Percentiles rank a stretch among this genome's conserved stretches.
These are phyloP conservation scores for Nitzschia inconspicua DNA, from an alignment of 108 stramenopile species.

Conservation along the genomic window DNA sequence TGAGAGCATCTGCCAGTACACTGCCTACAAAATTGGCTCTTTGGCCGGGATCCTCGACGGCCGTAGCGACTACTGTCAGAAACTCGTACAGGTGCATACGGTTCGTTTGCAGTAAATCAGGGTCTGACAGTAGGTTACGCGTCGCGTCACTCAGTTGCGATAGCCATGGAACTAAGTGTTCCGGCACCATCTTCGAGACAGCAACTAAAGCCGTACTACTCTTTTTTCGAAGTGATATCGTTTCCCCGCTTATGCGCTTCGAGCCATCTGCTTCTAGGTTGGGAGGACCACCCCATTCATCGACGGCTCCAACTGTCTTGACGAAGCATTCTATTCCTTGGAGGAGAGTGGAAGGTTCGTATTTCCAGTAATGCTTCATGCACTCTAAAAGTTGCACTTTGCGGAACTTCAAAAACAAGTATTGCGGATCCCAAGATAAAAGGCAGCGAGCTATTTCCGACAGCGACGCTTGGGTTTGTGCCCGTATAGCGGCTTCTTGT, in stretches of 20 bases:
- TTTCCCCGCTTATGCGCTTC: slow-evolving; percentile 52
- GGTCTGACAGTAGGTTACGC: slow-evolving; percentile 51
- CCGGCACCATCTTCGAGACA: slow-evolving; percentile 69
- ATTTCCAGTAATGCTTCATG: slow-evolving; percentile 74
- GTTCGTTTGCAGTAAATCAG: slow-evolving; percentile 62
- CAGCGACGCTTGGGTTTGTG: slow-evolving; percentile 45
- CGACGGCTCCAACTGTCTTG: slow-evolving; percentile 52
- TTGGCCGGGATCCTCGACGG: slow-evolving; percentile 72
- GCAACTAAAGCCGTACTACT: slow-evolving; percentile 73
- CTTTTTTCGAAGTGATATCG: slow-evolving; percentile 71
- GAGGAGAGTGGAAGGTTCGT: slow-evolving; percentile 75
- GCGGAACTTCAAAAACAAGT: slow-evolving; percentile 78
- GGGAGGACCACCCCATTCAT: slow-evolving; percentile 42
- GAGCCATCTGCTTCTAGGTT: slow-evolving; percentile 27
- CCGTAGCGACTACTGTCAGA: slow-evolving; percentile 78
- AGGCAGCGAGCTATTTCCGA: slow-evolving; percentile 59
- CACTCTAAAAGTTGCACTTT: slow-evolving; percentile 63
- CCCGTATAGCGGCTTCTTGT: slow-evolving; percentile 34
- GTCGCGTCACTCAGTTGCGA: slow-evolving; percentile 73
- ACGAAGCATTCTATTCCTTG: slow-evolving; percentile 73
- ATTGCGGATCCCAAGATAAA: slow-evolving; percentile 74
- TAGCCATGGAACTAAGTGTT: slow-evolving; percentile 81
- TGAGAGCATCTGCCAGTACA: slow-evolving; percentile 70
- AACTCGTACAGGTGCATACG: slow-evolving; percentile 89
- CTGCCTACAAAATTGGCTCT: slow-evolving; percentile 73